Evolutionary conservation across 441 rosid genomes (phyloP).

Genomic region (Syzygium malaccense): DNA sequence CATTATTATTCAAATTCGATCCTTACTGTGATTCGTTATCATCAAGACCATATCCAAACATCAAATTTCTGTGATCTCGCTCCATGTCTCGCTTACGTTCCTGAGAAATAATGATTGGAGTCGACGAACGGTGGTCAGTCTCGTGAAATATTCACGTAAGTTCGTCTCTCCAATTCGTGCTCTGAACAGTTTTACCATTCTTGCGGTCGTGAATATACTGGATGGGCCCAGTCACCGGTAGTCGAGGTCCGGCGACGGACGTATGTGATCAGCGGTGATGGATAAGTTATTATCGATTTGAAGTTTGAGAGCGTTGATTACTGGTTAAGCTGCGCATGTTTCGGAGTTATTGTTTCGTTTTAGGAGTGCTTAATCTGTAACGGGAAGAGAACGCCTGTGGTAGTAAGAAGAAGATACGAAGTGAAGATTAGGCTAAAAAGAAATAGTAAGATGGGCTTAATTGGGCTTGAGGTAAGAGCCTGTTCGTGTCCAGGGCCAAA

Average conservation of each 20-base stretch:
- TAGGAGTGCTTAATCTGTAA: not conserved
- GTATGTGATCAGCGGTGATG: not conserved
- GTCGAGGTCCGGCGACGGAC: not conserved
- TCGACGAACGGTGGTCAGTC: not conserved
- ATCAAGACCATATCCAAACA: not conserved
- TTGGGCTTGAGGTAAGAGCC: not conserved
- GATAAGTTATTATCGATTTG: not conserved
- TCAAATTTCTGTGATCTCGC: not conserved
- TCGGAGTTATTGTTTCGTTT: not conserved
- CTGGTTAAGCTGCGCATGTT: not conserved
- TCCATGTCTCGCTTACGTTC: not conserved
- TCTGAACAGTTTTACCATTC: not conserved
- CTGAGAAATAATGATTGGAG: not conserved
- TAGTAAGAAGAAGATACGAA: not conserved
- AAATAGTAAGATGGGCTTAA: not conserved
- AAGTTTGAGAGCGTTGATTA: not conserved
- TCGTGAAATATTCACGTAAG: not conserved
- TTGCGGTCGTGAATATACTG: not conserved
- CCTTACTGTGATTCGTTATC: not conserved
- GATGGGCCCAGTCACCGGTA: not conserved
- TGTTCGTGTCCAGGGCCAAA: not conserved
- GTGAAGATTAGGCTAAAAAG: not conserved
- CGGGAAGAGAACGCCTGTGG: not conserved
- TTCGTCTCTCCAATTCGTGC: not conserved
- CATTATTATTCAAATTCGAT: not conserved